Percentiles rank a stretch among this genome's conserved stretches.
phyloP scores from a whole-genome alignment of 2,329 filamentous ascomycete genomes.

The Cylindrodendrum hubeiense region DNA sequence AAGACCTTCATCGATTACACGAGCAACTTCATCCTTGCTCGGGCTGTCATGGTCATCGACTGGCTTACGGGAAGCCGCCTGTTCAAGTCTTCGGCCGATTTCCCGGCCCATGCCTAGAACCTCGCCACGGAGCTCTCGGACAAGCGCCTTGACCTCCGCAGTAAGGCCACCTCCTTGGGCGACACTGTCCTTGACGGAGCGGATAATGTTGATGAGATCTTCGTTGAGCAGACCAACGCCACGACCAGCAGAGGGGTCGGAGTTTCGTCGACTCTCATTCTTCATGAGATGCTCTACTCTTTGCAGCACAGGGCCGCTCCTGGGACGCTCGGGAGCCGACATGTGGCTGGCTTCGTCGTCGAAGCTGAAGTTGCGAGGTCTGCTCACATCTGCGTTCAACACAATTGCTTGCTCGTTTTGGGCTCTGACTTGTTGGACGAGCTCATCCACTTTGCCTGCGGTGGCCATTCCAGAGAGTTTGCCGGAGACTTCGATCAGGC shows the following conservation, averaged over 20 bases:
- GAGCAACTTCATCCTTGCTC: slow-evolving; percentile 77
- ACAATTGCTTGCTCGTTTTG: slow-evolving; percentile 60
- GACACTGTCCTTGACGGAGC: slow-evolving; percentile 91
- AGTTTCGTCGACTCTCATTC: slow-evolving; percentile 57
- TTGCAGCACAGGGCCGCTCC: slow-evolving; percentile 51
- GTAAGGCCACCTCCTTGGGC: slow-evolving; percentile 89
- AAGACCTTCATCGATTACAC: slow-evolving; percentile 84
- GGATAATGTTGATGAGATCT: slow-evolving; percentile 85
- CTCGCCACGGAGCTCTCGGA: slow-evolving; percentile 90
- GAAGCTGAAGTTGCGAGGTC: slow-evolving; percentile 54
- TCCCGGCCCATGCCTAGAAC: slow-evolving; percentile 96
- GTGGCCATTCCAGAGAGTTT: slow-evolving; percentile 76
- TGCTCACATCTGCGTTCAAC: slow-evolving; percentile 37
- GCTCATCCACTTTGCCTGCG: slow-evolving; percentile 75
- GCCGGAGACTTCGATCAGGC: slow-evolving; percentile 79
- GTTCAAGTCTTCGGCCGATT: slow-evolving; percentile 82
- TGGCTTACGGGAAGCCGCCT: slow-evolving; percentile 68
- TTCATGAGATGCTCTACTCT: slow-evolving; percentile 60
- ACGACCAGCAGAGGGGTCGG: slow-evolving; percentile 54
- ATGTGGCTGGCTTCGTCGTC: slow-evolving; percentile 51
- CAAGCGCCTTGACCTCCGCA: slow-evolving; percentile 90
- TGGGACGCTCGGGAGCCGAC: slow-evolving; percentile 50
- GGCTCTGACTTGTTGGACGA: slow-evolving; percentile 72
- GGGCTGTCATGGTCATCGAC: slow-evolving; percentile 63
- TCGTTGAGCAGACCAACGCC: slow-evolving; percentile 74